These are phyloP conservation scores for Vaccinium vitisidaea DNA, from an alignment of 148 eudicot genomes.

Conservation along the genomic window DNA sequence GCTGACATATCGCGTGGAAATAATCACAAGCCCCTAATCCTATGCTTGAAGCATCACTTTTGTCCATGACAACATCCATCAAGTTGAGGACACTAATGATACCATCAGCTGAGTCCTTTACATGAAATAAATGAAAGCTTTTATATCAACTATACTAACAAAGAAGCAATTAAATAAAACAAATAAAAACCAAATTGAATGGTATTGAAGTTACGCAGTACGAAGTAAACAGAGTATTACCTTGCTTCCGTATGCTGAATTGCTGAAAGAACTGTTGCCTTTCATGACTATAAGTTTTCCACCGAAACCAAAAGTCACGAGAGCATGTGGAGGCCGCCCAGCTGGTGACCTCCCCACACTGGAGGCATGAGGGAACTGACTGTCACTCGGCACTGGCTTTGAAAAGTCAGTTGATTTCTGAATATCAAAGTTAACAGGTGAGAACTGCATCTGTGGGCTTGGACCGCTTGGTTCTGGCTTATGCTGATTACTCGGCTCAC, in stretches of 20 bases:
- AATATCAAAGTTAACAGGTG: constrained; percentile 29
- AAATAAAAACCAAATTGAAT: background rate
- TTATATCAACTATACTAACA: background rate
- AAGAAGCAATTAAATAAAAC: background rate
- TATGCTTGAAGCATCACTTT: constrained; percentile 32
- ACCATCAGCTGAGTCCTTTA: constrained; percentile 56
- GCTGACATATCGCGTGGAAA: constrained; percentile 46
- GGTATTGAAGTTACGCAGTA: background rate
- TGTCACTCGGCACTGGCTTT: constrained; percentile 39
- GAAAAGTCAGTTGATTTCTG: constrained; percentile 35
- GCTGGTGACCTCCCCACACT: constrained; percentile 52
- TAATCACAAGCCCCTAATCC: constrained; percentile 39
- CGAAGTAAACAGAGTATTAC: constrained; percentile 27
- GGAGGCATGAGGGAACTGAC: constrained; percentile 30
- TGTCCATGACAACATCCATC: constrained; percentile 44
- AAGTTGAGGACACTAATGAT: constrained; percentile 52
- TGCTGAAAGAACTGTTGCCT: constrained; percentile 30
- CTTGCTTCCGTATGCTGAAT: constrained; percentile 50
- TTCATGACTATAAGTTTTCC: constrained; percentile 77
- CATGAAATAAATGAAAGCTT: constrained; percentile 19
- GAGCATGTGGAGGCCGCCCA: constrained; percentile 70
- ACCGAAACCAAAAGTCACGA: constrained; percentile 79
- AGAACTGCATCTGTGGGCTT: constrained; percentile 32
- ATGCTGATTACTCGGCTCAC: constrained; percentile 35
- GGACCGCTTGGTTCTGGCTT: constrained; percentile 16